Evolutionary conservation across 2,329 filamentous ascomycete species (phyloP).

Genomic region (Penicillium verrucosum): DNA sequence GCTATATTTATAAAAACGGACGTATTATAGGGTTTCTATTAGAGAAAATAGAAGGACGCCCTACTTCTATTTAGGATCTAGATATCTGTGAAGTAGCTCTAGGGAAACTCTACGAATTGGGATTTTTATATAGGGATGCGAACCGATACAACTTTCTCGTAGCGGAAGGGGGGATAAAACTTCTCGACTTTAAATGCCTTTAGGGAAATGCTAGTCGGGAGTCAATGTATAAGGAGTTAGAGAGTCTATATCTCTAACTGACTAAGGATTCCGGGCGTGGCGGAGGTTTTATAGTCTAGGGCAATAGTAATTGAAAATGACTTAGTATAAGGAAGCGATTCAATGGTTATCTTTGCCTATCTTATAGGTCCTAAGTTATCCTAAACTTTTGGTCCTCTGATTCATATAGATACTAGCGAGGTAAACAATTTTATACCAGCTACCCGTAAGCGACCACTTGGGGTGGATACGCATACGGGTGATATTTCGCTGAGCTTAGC

Average conservation of each 20-base stretch:
- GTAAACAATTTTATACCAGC: too few relatives aligned
- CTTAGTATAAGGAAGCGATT: background rate
- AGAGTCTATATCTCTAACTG: slow-evolving; percentile 29
- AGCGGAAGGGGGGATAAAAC: background rate
- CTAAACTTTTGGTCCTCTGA: too few relatives aligned
- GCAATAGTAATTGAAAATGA: background rate
- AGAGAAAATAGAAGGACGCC: slow-evolving; percentile 32
- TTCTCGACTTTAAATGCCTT: slow-evolving; percentile 1
- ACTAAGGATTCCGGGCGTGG: slow-evolving; percentile 33
- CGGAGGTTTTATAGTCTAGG: slow-evolving; percentile 9
- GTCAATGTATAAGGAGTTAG: slow-evolving; percentile 26
- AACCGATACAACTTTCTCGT: slow-evolving; percentile 43
- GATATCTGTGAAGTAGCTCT: slow-evolving; percentile 24
- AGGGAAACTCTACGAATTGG: slow-evolving; percentile 9
- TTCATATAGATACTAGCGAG: too few relatives aligned
- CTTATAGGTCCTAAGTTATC: too few relatives aligned
- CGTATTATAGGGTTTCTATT: slow-evolving; percentile 38
- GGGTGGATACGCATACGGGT: too few relatives aligned
- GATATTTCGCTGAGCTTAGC: too few relatives aligned
- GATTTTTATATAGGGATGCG: slow-evolving; percentile 36
- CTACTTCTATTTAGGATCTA: slow-evolving; percentile 17
- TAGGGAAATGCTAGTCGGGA: slow-evolving; percentile 16
- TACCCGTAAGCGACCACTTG: too few relatives aligned
- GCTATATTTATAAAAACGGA: slow-evolving; percentile 20
- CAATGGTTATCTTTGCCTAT: background rate